Percentiles rank a stretch among this genome's conserved stretches.
Evolutionary conservation across 352 stramenopile species (phyloP).

Genomic region (Pythium volutum): DNA sequence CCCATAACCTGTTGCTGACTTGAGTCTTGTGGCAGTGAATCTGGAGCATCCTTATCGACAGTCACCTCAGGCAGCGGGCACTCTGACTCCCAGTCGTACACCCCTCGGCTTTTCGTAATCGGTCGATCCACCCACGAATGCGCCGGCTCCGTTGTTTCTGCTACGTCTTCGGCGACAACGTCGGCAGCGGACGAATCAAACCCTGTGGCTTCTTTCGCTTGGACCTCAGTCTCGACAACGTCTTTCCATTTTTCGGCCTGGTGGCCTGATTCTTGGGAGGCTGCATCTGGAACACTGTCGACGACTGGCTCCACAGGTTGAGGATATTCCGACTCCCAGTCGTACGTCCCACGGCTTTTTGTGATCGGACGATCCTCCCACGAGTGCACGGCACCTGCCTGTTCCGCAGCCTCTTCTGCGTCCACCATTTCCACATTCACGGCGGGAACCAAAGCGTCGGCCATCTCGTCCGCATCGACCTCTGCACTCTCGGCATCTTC

Average conservation of each 20-base stretch:
- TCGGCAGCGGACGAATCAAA: background rate
- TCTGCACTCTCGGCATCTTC: background rate
- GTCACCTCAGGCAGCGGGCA: background rate
- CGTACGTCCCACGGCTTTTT: slow-evolving; percentile 3
- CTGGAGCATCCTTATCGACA: background rate
- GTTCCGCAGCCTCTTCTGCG: background rate
- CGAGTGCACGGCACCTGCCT: background rate
- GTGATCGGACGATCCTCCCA: slow-evolving; percentile 21
- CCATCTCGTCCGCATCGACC: background rate
- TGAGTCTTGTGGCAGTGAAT: background rate
- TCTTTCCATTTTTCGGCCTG: too few species aligned
- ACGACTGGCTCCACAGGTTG: background rate
- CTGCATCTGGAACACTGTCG: background rate
- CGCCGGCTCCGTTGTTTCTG: background rate
- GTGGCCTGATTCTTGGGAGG: background rate
- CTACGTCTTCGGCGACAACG: background rate
- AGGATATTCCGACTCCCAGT: slow-evolving; percentile 2
- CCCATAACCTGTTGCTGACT: background rate
- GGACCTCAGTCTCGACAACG: background rate
- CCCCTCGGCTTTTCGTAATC: background rate
- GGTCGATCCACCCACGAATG: slow-evolving; percentile 11
- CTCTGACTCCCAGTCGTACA: slow-evolving; percentile 1
- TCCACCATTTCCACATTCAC: background rate
- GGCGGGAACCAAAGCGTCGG: background rate
- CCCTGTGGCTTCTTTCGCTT: background rate